These are phyloP conservation scores for Phyllosticta ampelicida DNA, from an alignment of 2,329 filamentous ascomycete genomes.

Conservation along the genomic window DNA sequence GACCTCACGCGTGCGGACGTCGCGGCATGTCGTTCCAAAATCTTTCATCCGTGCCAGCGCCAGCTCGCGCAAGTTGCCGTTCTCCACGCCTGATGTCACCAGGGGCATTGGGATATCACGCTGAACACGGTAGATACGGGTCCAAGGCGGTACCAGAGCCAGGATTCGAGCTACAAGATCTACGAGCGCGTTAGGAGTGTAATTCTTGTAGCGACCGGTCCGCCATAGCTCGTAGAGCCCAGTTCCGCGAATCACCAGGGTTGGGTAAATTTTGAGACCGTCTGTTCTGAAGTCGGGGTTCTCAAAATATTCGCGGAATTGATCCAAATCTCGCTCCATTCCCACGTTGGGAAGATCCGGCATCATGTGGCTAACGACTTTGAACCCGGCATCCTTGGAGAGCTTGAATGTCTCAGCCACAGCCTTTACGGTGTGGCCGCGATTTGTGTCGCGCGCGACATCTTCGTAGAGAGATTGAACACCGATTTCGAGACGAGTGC, in stretches of 20 bases:
- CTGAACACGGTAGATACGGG: constrained; percentile 95
- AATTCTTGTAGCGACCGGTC: constrained; percentile 95
- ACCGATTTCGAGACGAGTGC: constrained; percentile 85
- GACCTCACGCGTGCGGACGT: constrained; percentile 91
- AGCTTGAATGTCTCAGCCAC: constrained; percentile 95
- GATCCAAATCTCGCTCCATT: constrained; percentile 93
- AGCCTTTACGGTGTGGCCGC: constrained; percentile 88
- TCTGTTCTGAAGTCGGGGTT: constrained; percentile 94
- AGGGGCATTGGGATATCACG: constrained; percentile 99
- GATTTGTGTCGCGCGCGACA: constrained; percentile 93
- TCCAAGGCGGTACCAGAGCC: constrained; percentile 92
- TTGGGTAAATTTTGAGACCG: constrained; percentile 95
- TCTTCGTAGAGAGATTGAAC: constrained; percentile 97
- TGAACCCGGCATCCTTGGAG: constrained; percentile 97
- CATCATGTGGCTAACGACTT: constrained; percentile 99
- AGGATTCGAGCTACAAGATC: constrained; percentile 95
- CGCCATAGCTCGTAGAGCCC: constrained; percentile 96
- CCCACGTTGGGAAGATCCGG: constrained; percentile 95
- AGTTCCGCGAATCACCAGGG: constrained; percentile 90
- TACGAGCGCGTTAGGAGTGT: constrained; percentile 92
- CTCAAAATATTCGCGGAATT: constrained; percentile 96
- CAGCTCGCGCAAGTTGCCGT: constrained; percentile 88
- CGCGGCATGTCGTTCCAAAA: constrained; percentile 92
- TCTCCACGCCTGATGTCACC: constrained; percentile 97
- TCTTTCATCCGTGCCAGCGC: constrained; percentile 98